phyloP scores from a whole-genome alignment of 345 rosid genomes.

The Microcos paniculata region DNA sequence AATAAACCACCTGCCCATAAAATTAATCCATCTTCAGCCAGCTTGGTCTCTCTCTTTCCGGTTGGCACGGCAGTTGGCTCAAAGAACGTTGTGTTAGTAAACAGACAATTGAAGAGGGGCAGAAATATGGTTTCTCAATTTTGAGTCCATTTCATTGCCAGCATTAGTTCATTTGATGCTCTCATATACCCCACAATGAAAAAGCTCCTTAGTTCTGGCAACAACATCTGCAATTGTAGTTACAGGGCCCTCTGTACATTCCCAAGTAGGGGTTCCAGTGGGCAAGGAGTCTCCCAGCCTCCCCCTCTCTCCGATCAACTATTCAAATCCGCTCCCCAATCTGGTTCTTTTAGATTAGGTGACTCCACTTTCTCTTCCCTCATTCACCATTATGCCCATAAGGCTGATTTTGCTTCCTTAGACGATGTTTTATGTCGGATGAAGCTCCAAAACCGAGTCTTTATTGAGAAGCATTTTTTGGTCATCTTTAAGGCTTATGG shows the following conservation, averaged over 20 bases:
- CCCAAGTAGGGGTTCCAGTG: constrained; percentile 33
- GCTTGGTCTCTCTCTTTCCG: too few species aligned
- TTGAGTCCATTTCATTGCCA: neutral
- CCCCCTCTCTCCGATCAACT: constrained; percentile 51
- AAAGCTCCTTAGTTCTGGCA: constrained; percentile 11
- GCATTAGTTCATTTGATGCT: neutral
- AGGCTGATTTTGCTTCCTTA: constrained; percentile 55
- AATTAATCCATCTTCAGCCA: too few species aligned
- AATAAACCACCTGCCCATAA: too few species aligned
- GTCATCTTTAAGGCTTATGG: constrained; percentile 73
- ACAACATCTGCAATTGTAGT: constrained; percentile 7
- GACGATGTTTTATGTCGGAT: constrained; percentile 61
- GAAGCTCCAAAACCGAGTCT: constrained; percentile 55
- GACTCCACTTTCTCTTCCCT: constrained; percentile 78
- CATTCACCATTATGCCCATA: constrained; percentile 53
- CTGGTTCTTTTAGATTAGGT: constrained; percentile 68
- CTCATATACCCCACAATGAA: neutral
- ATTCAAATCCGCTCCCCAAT: constrained; percentile 46
- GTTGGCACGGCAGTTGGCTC: too few species aligned
- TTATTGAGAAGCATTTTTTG: constrained; percentile 58
- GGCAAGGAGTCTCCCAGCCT: constrained; percentile 21
- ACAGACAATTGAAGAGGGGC: neutral
- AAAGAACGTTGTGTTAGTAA: too few species aligned
- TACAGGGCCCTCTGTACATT: constrained; percentile 21
- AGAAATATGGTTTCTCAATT: too few species aligned